phyloP scores from a whole-genome alignment of 768 basidiomycete genomes.

The Pholiota conissans region DNA sequence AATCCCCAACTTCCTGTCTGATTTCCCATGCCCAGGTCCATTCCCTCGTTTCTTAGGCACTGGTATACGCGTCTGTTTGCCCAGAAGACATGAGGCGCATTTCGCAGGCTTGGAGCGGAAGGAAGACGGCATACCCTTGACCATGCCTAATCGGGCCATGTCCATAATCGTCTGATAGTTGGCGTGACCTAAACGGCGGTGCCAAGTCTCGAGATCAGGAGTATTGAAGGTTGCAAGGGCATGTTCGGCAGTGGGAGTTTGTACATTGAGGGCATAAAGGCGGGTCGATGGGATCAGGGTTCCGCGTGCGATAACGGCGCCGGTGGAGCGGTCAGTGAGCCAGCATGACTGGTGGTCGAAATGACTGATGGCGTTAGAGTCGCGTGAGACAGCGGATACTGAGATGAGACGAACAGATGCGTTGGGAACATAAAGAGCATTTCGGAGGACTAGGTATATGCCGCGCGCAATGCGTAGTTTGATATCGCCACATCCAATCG shows the following conservation, averaged over 20 bases:
- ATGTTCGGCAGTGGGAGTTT: constrained; percentile 10
- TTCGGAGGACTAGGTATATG: background rate
- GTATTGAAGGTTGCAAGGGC: constrained; percentile 8
- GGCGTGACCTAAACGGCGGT: constrained; percentile 26
- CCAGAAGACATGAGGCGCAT: constrained; percentile 10
- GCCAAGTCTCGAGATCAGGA: constrained; percentile 25
- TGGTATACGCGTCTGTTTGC: constrained; percentile 13
- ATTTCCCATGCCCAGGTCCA: constrained; percentile 18
- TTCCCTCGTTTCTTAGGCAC: constrained; percentile 11
- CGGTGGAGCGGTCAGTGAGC: constrained; percentile 13
- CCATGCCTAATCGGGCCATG: constrained; percentile 16
- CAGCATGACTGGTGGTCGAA: constrained; percentile 17
- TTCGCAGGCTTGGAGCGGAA: background rate
- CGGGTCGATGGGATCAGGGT: background rate
- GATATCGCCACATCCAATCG: background rate
- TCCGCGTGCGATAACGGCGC: constrained; percentile 12
- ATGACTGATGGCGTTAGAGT: constrained; percentile 1
- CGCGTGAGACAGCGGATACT: background rate
- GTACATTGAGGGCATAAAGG: constrained; percentile 19
- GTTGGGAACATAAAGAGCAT: constrained; percentile 2
- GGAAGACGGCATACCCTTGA: constrained; percentile 12
- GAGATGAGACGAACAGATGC: constrained; percentile 3
- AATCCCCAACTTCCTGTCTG: constrained; percentile 23
- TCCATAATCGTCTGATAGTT: constrained; percentile 23
- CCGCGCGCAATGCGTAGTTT: background rate